Evolutionary conservation across 805 yeast genomes (phyloP).

Genomic region (Spathaspora boniae): DNA sequence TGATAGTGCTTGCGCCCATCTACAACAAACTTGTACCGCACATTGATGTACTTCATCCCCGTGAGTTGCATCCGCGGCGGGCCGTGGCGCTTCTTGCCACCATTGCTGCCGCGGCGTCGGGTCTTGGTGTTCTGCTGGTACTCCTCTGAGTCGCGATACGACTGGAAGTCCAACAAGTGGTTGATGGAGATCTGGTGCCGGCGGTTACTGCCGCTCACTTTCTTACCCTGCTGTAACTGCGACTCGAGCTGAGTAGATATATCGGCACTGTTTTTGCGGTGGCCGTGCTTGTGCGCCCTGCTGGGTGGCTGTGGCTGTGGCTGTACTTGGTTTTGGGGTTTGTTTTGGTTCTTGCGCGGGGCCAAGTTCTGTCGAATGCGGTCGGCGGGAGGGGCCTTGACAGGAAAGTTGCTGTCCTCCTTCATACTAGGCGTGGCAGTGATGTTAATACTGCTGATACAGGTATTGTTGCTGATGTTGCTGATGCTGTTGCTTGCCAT

Average conservation of each 20-base stretch:
- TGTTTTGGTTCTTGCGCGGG: too few relatives aligned
- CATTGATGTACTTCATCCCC: conserved; percentile 74
- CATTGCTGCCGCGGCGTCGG: conserved; percentile 13
- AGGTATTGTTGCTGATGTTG: too few relatives aligned
- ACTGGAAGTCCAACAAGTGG: conserved; percentile 59
- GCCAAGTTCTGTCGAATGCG: too few relatives aligned
- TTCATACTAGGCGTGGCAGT: too few relatives aligned
- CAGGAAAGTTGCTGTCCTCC: too few relatives aligned
- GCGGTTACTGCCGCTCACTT: conserved; percentile 9
- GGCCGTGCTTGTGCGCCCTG: not conserved
- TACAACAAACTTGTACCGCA: conserved; percentile 80
- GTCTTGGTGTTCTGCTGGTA: conserved; percentile 5
- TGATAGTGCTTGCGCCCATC: conserved; percentile 55
- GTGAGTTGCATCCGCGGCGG: conserved; percentile 42
- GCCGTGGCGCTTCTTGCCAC: conserved; percentile 2
- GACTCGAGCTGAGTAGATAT: conserved; percentile 9
- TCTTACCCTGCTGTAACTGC: conserved; percentile 14
- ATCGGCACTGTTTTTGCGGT: not conserved
- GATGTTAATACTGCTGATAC: too few relatives aligned
- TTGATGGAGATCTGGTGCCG: conserved; percentile 35
- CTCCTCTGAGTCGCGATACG: conserved; percentile 37
- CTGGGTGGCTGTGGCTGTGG: too few relatives aligned
- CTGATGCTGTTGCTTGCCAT: too few relatives aligned
- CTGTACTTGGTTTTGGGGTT: not conserved
- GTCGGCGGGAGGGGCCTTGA: too few relatives aligned